Conservation (phyloP, 2,329 filamentous ascomycete genomes). For the Ophiostoma australiae region DNA sequence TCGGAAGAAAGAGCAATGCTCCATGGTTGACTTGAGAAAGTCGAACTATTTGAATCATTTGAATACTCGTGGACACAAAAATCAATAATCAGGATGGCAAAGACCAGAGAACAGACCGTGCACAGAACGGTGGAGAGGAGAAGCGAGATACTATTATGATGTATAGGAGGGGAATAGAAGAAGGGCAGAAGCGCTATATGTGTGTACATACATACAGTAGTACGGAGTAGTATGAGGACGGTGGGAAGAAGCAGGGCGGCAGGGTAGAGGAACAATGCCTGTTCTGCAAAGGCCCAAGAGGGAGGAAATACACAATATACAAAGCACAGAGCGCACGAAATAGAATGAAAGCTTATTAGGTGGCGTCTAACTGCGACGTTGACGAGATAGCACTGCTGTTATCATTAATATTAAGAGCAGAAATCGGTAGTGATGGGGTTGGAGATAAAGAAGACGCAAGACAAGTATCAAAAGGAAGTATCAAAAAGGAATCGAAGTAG, state of each 20-base stretch:
- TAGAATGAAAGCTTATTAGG: not conserved
- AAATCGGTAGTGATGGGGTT: not conserved
- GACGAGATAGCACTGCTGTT: conserved; percentile 18
- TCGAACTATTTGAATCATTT: too few species aligned
- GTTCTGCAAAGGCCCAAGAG: not conserved
- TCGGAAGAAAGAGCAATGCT: not conserved
- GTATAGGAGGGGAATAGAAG: not conserved
- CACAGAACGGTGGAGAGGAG: not conserved
- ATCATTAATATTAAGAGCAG: conserved; percentile 1
- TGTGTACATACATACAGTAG: too few species aligned
- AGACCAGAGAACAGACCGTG: not conserved
- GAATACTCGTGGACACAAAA: not conserved
- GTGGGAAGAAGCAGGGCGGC: not conserved
- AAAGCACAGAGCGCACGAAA: not conserved
- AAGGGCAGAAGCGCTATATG: not conserved
- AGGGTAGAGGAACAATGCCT: not conserved
- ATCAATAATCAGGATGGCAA: conserved; percentile 2
- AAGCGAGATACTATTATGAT: not conserved
- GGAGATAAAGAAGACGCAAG: not conserved
- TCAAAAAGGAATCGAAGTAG: not conserved
- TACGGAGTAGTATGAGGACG: not conserved
- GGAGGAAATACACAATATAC: not conserved
- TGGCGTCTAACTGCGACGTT: not conserved
- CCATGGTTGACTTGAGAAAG: too few species aligned
- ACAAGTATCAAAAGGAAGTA: not conserved